Conservation (phyloP, 495 filamentous ascomycete species). For the Clohesyomyces aquaticus region DNA sequence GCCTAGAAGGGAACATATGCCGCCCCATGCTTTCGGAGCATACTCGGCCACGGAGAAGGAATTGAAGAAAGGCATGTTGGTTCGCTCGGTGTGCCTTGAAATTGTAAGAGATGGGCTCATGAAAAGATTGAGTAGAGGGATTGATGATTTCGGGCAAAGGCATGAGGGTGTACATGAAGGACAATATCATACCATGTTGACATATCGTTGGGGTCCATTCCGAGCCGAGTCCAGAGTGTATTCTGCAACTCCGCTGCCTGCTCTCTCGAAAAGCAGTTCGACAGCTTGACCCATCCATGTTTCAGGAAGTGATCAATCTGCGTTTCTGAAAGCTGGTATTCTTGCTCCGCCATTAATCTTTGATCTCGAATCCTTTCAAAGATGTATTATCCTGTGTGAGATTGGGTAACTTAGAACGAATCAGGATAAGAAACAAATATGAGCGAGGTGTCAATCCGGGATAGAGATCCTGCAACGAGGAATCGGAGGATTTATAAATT, state of each 20-base stretch:
- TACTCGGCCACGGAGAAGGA: slow-evolving; percentile 60
- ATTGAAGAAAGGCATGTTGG: slow-evolving; percentile 67
- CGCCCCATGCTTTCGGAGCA: slow-evolving; percentile 69
- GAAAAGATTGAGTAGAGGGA: too few relatives aligned
- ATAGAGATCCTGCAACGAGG: neutral
- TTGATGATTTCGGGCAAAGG: neutral
- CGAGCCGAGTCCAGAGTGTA: slow-evolving; percentile 70
- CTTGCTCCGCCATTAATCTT: slow-evolving; percentile 14
- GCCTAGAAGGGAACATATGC: slow-evolving; percentile 71
- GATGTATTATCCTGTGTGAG: neutral
- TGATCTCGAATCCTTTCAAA: too few relatives aligned
- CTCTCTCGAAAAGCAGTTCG: slow-evolving; percentile 63
- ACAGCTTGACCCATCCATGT: slow-evolving; percentile 66
- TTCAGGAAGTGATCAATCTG: slow-evolving; percentile 69
- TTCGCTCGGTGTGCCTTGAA: slow-evolving; percentile 54
- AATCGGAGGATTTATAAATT: slow-evolving; percentile 6
- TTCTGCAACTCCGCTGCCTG: slow-evolving; percentile 61
- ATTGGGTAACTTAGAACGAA: neutral
- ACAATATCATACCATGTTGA: slow-evolving; percentile 58
- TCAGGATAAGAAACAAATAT: neutral
- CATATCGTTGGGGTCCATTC: slow-evolving; percentile 67
- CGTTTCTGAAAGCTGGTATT: slow-evolving; percentile 55
- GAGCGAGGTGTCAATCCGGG: too few relatives aligned
- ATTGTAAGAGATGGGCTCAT: too few relatives aligned
- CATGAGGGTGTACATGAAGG: neutral